Percentiles rank a stretch among this genome's conserved stretches.
Conservation (phyloP, 176 grass and related monocot species). For the Bolboschoenus planiculmis region DNA sequence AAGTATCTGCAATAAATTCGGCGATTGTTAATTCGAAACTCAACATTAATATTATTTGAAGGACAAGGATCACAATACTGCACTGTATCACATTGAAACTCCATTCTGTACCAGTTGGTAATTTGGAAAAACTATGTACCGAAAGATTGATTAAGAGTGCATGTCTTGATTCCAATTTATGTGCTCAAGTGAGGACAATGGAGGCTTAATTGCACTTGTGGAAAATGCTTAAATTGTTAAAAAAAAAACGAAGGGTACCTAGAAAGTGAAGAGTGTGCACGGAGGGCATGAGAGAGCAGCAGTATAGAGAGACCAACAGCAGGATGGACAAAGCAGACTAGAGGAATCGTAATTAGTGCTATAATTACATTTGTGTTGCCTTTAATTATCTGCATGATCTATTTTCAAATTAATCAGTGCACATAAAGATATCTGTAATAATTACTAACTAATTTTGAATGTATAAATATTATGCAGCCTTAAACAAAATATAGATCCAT, state of each 20-base stretch:
- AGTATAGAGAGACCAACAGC: slow-evolving; percentile 72
- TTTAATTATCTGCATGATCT: slow-evolving; percentile 81
- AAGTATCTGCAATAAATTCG: neutral
- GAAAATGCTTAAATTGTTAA: neutral
- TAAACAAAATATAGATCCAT: neutral
- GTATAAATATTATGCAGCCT: neutral
- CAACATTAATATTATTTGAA: neutral
- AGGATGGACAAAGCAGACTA: slow-evolving; percentile 86
- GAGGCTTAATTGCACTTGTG: neutral
- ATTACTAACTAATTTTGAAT: neutral
- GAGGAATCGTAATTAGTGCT: slow-evolving; percentile 54
- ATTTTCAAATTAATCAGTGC: slow-evolving; percentile 36
- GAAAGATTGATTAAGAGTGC: neutral
- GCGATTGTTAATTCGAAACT: neutral
- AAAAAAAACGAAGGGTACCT: slow-evolving; percentile 50
- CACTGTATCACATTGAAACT: neutral
- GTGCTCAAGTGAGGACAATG: neutral
- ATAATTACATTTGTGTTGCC: slow-evolving; percentile 60
- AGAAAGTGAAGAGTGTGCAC: slow-evolving; percentile 69
- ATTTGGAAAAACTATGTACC: neutral
- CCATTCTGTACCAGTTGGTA: neutral
- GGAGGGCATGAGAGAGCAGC: slow-evolving; percentile 68
- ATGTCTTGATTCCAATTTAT: neutral
- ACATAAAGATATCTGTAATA: neutral
- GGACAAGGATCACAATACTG: neutral